Evolutionary conservation across 2,329 filamentous ascomycete species (phyloP).

Genomic region (Alternaria ethzedia): DNA sequence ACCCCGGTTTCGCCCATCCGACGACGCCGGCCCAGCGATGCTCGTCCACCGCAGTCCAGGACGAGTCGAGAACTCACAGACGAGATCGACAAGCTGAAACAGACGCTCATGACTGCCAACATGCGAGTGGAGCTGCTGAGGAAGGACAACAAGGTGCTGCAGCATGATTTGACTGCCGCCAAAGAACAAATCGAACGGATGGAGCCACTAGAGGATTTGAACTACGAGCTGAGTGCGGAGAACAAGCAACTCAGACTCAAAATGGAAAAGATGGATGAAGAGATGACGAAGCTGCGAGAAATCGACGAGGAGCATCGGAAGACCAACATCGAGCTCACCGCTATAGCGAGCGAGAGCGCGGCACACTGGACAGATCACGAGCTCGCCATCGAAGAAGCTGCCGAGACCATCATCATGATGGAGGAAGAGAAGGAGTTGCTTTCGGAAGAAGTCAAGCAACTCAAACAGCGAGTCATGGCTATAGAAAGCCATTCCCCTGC

Average conservation of each 20-base stretch:
- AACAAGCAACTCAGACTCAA: conserved; percentile 30
- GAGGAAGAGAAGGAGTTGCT: conserved; percentile 37
- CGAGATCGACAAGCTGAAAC: conserved; percentile 35
- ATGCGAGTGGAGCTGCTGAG: conserved; percentile 41
- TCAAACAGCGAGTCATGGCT: conserved; percentile 26
- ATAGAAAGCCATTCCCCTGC: conserved; percentile 19
- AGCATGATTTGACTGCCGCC: conserved; percentile 32
- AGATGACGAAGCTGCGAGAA: conserved; percentile 22
- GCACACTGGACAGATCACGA: conserved; percentile 32
- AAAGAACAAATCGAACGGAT: conserved; percentile 35
- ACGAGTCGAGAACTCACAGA: conserved; percentile 38
- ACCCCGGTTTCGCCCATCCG: conserved; percentile 36
- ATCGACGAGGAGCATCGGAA: conserved; percentile 22
- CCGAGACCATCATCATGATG: conserved; percentile 38
- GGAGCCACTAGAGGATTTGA: conserved; percentile 34
- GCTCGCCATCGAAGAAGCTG: conserved; percentile 42
- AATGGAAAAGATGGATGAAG: conserved; percentile 28
- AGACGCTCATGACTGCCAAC: conserved; percentile 37
- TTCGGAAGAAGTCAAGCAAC: conserved; percentile 27
- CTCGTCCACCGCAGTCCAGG: conserved; percentile 28
- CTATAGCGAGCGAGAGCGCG: conserved; percentile 37
- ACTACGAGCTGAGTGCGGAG: conserved; percentile 32
- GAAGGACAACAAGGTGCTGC: conserved; percentile 39
- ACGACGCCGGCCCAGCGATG: conserved; percentile 35
- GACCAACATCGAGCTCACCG: conserved; percentile 31